phyloP scores from a whole-genome alignment of 441 rosid species.

The Erodium trifolium region DNA sequence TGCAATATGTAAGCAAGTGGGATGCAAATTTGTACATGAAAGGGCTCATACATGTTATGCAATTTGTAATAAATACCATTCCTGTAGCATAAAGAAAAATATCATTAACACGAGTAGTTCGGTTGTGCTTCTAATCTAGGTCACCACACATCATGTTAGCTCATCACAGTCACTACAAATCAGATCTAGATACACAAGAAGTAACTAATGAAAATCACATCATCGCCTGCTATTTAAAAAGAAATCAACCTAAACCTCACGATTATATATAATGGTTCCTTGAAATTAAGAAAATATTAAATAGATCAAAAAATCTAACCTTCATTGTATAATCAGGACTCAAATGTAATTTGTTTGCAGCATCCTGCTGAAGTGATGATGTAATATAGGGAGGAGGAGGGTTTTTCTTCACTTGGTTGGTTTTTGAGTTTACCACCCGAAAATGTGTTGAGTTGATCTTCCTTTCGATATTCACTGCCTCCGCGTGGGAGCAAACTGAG shows the following conservation, averaged over 20 bases:
- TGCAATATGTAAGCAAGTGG: not conserved
- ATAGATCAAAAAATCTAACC: slow-evolving; percentile 33
- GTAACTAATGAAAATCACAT: not conserved
- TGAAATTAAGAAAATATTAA: not conserved
- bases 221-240: not conserved
- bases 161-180: not conserved
- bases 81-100: not conserved
- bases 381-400: slow-evolving; percentile 97
- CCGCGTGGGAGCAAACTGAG: slow-evolving; percentile 50
- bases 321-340: slow-evolving; percentile 70
- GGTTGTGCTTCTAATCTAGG: not conserved
- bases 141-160: not conserved
- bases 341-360: slow-evolving; percentile 84
- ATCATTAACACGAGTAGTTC: not conserved
- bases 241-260: not conserved
- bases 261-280: not conserved
- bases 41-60: not conserved
- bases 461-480: slow-evolving; percentile 50
- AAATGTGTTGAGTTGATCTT: slow-evolving; percentile 43
- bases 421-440: slow-evolving; percentile 54
- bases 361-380: slow-evolving; percentile 98
- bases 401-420: slow-evolving; percentile 47
- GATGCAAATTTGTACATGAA: not conserved
- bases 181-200: not conserved
- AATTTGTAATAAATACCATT: not conserved